These are phyloP conservation scores for Penicillium parvum DNA, from an alignment of 495 filamentous ascomycete species.

Conservation along the genomic window DNA sequence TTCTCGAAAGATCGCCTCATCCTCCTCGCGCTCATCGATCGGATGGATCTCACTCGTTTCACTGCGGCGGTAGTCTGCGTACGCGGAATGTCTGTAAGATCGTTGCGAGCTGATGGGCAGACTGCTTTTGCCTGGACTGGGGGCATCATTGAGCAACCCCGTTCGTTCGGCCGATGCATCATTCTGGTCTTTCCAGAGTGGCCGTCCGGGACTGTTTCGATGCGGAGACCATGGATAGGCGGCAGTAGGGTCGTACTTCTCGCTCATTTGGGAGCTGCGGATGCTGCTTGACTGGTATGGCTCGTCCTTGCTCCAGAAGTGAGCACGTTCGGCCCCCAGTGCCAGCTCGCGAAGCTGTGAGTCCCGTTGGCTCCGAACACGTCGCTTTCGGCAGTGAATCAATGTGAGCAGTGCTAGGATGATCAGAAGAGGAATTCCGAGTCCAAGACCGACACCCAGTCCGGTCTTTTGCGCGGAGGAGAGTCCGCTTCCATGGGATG, in stretches of 20 bases:
- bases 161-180: conserved; percentile 47
- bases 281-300: conserved; percentile 35
- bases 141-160: conserved; percentile 51
- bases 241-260: conserved; percentile 16
- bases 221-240: conserved; percentile 40
- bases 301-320: conserved; percentile 38
- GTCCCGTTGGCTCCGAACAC: conserved; percentile 43
- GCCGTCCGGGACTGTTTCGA: conserved; percentile 16
- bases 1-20: conserved; percentile 34
- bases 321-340: conserved; percentile 43
- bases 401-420: conserved; percentile 49
- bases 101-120: conserved; percentile 18
- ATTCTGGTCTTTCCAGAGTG: conserved; percentile 27
- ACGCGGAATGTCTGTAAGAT: conserved; percentile 25
- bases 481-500: conserved; percentile 5
- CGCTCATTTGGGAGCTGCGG: conserved; percentile 28
- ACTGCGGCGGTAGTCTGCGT: conserved; percentile 44
- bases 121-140: conserved; percentile 50
- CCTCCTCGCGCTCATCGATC: conserved; percentile 72
- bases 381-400: conserved; percentile 53
- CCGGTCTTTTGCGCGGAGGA: conserved; percentile 53
- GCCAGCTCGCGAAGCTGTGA: conserved; percentile 51
- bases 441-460: conserved; percentile 69
- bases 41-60: conserved; percentile 55
- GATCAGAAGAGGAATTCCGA: conserved; percentile 57